Evolutionary conservation across 2,329 filamentous ascomycete species (phyloP), one percentile per base, ranked within the genome.

Genomic region (Cladophialophora bantiana): DNA sequence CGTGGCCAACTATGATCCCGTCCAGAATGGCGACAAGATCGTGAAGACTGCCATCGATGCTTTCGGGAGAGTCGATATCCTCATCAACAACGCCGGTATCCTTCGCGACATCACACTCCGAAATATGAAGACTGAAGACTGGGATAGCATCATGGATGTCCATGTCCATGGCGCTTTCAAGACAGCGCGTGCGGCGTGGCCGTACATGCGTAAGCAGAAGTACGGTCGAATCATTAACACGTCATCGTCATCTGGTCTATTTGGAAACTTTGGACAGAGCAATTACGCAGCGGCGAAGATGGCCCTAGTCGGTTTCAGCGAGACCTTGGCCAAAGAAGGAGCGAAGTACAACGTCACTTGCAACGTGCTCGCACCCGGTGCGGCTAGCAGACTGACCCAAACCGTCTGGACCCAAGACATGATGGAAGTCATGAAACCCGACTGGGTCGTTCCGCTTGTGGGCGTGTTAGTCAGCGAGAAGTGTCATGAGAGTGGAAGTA

Each of bases 221-320:
- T 98, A 93, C 78, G 95, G 95, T 71, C 89, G 95, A 74, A 85
- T 98, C 73, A 97, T 99, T 83, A 98, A 96, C 85, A 98, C 94
- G 26, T 89, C 94, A 38, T 97, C 94, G 26, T 92, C 93, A 65
- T 94, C 94, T 69, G 95, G 95, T 75, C 85, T 98, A 59, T 98
- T 96, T 78, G 95, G 95, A 75, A 95, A 88, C 82, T 97, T 97
- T 77, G 95, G 94, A 72, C 94, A 98, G 83, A 88, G 89, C 78
- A 97, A 97, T 83, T 98, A 98, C 83, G 96, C 94, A 62, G 94
- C 95, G 68, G 95, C 94, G 76, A 98, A 98, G 85, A 86, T 97
- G 72, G 91, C 92, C 71, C 88, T 96, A 83, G 93, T 99, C 68
- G 95, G 94, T 72, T 97, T 98, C 84, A 97, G 93, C 48, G 94